These are phyloP conservation scores for Tylopilus rubrobrunneus DNA, from an alignment of 768 basidiomycete genomes.

Conservation along the genomic window DNA sequence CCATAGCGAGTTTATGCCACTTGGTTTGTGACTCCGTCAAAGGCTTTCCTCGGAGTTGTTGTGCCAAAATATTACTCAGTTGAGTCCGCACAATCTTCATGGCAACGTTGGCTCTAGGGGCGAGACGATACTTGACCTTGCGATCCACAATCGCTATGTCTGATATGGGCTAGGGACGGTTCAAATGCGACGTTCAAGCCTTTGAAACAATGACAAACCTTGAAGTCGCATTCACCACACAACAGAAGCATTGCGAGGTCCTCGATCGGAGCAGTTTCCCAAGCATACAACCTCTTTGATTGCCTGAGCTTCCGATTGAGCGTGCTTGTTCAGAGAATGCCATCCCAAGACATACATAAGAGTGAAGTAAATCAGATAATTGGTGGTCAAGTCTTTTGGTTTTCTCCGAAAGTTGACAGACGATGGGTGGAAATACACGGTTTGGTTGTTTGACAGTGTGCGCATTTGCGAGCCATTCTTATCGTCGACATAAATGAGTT, in stretches of 20 bases:
- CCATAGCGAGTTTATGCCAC: conserved; percentile 74
- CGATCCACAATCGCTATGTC: conserved; percentile 76
- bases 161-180: conserved; percentile 55
- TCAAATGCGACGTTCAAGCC: conserved; percentile 1
- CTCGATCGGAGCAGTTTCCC: conserved; percentile 90
- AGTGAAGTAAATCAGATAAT: conserved; percentile 81
- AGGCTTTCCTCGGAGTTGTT: conserved; percentile 60
- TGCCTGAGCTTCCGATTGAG: conserved; percentile 53
- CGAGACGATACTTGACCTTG: conserved; percentile 70
- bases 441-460: conserved; percentile 80
- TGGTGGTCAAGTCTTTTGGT: conserved; percentile 65
- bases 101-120: conserved; percentile 72
- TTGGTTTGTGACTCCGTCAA: conserved; percentile 53
- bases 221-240: conserved; percentile 90
- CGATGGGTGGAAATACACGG: conserved; percentile 80
- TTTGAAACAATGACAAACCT: conserved; percentile 42
- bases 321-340: neutral
- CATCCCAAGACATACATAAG: conserved; percentile 56
- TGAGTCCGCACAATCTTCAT: conserved; percentile 75
- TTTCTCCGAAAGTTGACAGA: conserved; percentile 82
- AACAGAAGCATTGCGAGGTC: conserved; percentile 77
- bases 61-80: conserved; percentile 54
- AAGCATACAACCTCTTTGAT: conserved; percentile 87
- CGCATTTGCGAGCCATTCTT: conserved; percentile 54
- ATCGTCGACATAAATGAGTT: conserved; percentile 70